Base-by-base conservation (phyloP, 108 stramenopile species). In the Nitzschia palea region DNA sequence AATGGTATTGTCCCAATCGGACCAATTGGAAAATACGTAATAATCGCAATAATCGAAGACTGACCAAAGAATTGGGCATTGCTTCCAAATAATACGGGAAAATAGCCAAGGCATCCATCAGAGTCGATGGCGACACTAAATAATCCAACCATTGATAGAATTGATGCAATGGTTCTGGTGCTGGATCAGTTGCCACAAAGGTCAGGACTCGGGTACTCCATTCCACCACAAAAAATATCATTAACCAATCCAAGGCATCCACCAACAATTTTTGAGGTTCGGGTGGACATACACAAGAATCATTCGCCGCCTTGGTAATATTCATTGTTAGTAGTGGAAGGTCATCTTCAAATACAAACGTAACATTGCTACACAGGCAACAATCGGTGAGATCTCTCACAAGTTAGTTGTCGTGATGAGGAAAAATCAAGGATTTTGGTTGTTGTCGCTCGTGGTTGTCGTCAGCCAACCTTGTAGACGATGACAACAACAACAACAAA, bases 1-100 rank as follows among this genome's bases (percentile, higher is more conserved):
- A 33, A 72, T 83, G 83, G 75, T 90, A 83, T 44, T 78, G 62
- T 29, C 89, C 86, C 25, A 90, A 61, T 58, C 85, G 79, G 2
- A 90, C 54, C 23, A 90, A 54, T 61, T 83, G 84, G 66, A 90
- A 87, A 25, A 90, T 72, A 12, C 89, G 80, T 45, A 84, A 79
- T 0, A 86, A 32, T 4, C 84, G 76, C 27, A 86, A 30, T 6
- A 86, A 55, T 23, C 86, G 79, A n/a, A 90, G 58, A 58, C 73
- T 72, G 34, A 81, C 40, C 3, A 86, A 55, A 18, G 74, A 69
- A 48, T 78, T 79, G 18, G 64, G 35, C 14, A 61, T 47, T 23
- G 30, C 32, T 70, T 86, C 86, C 40, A 85, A 29, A 52, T 76
- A 90, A 32, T 85, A 86, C 14, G 89, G 89, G 62, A 80, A 82